These are phyloP conservation scores for Metschnikowia proteae DNA, from an alignment of 805 yeast genomes.

Conservation along the genomic window DNA sequence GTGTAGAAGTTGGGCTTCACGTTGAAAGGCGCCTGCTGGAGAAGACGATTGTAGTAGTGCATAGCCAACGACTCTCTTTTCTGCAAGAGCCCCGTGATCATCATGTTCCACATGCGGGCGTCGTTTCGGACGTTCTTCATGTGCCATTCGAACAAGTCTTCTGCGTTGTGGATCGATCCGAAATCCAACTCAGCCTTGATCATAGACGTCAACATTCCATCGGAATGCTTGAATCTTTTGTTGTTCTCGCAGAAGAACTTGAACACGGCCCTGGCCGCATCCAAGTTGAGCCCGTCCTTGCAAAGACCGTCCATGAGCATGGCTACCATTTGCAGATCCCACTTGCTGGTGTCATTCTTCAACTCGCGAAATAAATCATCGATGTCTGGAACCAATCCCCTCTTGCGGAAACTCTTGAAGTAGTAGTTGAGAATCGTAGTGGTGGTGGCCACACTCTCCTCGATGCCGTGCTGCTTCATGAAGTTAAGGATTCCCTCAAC, in stretches of 20 bases:
- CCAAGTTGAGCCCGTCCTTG: constrained; percentile 42
- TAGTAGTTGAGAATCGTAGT: constrained; percentile 54
- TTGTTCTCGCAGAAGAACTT: constrained; percentile 34
- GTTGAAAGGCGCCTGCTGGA: constrained; percentile 19
- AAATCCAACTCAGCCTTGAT: constrained; percentile 43
- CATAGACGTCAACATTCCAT: constrained; percentile 43
- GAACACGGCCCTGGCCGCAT: constrained; percentile 51
- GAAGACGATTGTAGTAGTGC: constrained; percentile 36
- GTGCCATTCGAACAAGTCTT: constrained; percentile 32
- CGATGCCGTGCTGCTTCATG: constrained; percentile 39
- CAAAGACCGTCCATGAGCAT: constrained; percentile 53
- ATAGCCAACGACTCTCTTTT: constrained; percentile 39
- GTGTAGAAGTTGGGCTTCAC: constrained; percentile 48
- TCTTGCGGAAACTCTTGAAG: constrained; percentile 43
- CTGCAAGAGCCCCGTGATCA: constrained; percentile 29
- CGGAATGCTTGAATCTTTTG: constrained; percentile 24
- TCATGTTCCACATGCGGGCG: constrained; percentile 40
- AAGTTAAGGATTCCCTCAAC: constrained; percentile 43
- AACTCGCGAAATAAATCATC: constrained; percentile 41
- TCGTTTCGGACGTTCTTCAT: constrained; percentile 33
- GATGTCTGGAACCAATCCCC: constrained; percentile 42
- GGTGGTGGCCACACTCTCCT: constrained; percentile 61
- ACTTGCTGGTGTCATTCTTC: constrained; percentile 26
- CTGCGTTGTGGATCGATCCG: constrained; percentile 35
- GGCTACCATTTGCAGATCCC: constrained; percentile 47